Percentiles rank a stretch among this genome's conserved stretches.
Conservation (phyloP, 306 rosid genomes). For the Lithocarpus polystachyus region DNA sequence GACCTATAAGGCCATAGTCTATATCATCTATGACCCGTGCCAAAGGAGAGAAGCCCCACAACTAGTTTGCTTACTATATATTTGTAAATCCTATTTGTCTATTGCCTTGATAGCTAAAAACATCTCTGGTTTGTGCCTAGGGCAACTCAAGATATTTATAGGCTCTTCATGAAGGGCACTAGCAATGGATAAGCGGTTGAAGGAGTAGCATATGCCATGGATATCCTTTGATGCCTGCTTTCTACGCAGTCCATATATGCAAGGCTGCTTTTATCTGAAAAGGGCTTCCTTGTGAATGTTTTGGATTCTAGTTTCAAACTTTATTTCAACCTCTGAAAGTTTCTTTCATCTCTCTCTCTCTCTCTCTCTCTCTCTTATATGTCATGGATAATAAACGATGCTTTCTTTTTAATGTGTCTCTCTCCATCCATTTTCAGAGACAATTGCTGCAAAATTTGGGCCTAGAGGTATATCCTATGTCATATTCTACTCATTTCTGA, state of each 20-base stretch:
- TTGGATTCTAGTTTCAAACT: slow-evolving; percentile 9
- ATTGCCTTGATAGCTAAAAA: not conserved
- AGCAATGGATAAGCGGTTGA: slow-evolving; percentile 14
- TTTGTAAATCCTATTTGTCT: not conserved
- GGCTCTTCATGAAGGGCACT: not conserved
- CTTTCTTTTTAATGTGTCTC: slow-evolving; percentile 8
- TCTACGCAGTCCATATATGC: slow-evolving; percentile 27
- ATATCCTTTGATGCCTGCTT: slow-evolving; percentile 51
- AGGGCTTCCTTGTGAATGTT: slow-evolving; percentile 11
- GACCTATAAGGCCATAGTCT: not conserved
- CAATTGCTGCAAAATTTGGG: slow-evolving; percentile 1
- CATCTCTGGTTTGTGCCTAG: not conserved
- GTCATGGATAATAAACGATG: slow-evolving; percentile 14
- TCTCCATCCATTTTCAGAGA: not conserved
- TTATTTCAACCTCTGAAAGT: not conserved
- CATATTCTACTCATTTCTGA: slow-evolving; percentile 32
- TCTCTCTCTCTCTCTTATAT: slow-evolving; percentile 11
- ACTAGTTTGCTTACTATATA: slow-evolving; percentile 38
- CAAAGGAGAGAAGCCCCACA: slow-evolving; percentile 65
- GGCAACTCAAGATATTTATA: not conserved
- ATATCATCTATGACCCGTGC: slow-evolving; percentile 32
- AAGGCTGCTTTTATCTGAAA: slow-evolving; percentile 15
- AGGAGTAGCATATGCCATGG: slow-evolving; percentile 49
- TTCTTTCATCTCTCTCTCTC: slow-evolving; percentile 5
- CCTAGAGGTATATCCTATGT: slow-evolving; percentile 42